These are phyloP conservation scores for Hymenoscyphus salicellus DNA, from an alignment of 2,329 filamentous ascomycete species.

Conservation along the genomic window DNA sequence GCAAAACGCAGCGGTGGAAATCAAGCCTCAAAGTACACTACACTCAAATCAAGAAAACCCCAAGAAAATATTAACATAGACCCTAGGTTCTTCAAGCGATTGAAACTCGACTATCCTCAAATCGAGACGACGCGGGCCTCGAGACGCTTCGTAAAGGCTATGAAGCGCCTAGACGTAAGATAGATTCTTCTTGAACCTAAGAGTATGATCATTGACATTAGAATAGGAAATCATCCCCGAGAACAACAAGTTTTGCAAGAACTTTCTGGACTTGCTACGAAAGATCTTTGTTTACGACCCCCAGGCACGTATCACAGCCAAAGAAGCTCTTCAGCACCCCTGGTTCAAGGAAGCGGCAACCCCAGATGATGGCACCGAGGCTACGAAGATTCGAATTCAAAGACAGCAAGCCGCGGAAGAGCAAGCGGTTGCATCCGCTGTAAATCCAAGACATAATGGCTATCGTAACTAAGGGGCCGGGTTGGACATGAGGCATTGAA, in stretches of 20 bases:
- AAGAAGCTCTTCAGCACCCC: conserved; percentile 62
- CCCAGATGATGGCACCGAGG: conserved; percentile 66
- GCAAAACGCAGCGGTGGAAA: conserved; percentile 56
- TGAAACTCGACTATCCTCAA: conserved; percentile 63
- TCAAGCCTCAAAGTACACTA: conserved; percentile 59
- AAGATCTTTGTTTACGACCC: conserved; percentile 70
- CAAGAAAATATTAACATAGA: not conserved
- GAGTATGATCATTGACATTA: conserved; percentile 19
- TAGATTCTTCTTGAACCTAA: not conserved
- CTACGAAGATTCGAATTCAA: conserved; percentile 55
- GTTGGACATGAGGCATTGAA: conserved; percentile 31
- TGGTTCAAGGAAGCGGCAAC: conserved; percentile 65
- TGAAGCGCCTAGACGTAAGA: conserved; percentile 64
- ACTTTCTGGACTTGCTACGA: conserved; percentile 62
- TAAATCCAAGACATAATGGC: conserved; percentile 27
- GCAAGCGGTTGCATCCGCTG: conserved; percentile 18
- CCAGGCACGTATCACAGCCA: conserved; percentile 61
- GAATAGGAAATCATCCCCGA: conserved; percentile 63
- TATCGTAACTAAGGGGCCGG: conserved; percentile 30
- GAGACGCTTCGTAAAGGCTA: conserved; percentile 66
- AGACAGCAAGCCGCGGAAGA: conserved; percentile 27
- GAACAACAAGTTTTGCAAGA: conserved; percentile 56
- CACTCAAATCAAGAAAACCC: not conserved
- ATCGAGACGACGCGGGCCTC: conserved; percentile 63
- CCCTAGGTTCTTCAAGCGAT: conserved; percentile 62